Base-by-base conservation (phyloP, 1,284 basidiomycete genomes). In the Pascua sp. region DNA sequence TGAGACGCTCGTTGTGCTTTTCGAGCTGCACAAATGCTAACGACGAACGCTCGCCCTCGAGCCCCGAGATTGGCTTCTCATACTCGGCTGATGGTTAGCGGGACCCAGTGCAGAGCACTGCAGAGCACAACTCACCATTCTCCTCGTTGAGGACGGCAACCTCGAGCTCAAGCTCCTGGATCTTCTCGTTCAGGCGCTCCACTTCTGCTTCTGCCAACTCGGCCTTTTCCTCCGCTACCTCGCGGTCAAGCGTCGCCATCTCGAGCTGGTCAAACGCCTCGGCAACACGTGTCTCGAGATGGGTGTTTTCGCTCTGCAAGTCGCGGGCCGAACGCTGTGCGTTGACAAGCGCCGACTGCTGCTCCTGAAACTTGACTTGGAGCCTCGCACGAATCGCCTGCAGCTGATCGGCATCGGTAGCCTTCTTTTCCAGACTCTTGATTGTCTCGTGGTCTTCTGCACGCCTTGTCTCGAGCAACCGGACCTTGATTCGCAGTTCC, bases 211-310 rank as follows among this genome's bases (percentile, higher is more conserved):
- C 87, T 0, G 87, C 86, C 0, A 85, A 75, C 72, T 98, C 95
- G 0, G 90, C 87, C 64, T 86, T 86, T 75, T 98, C 95, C 73
- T 98, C 96, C 0, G 95, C 95, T 52, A 98, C 87, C 75, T 99
- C 96, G 75, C 93, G 92, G 75, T 99, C 96, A 62, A 99, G 78
- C 80, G 91, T 91, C 4, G 86, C 83, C 86, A 98, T 92, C 78
- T 99, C 96, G 41, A 98, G 79, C 72, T 93, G 90, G 65, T 97
- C 94, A 55, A 88, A 85, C 2, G 87, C 74, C 67, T 95, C 91
- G 8, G 84, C 72, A 2, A 86, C 80, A 42, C 85, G 81, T 15
- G 74, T 78, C 61, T 89, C 86, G n/a, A 87, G 77, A 18, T 83
- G 80, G 2, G 81, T 79, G 39, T 89, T 79, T 55, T 88, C 75